These are phyloP conservation scores for Flaveria linearis DNA, from an alignment of 129 eudicot genomes.

Conservation along the genomic window DNA sequence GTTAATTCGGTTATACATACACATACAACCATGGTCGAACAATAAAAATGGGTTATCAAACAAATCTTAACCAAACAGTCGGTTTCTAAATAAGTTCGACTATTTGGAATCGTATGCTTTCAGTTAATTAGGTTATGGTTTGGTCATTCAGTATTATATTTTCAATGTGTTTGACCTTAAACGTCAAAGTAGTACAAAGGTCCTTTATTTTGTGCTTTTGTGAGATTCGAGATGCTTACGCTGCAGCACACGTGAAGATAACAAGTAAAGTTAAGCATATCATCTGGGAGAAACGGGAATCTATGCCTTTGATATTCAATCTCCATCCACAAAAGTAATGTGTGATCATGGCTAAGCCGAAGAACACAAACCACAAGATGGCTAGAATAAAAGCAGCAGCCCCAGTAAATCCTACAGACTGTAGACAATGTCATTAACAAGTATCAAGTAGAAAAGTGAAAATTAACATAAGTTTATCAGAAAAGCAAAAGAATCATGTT, in stretches of 20 bases:
- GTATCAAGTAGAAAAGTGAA: neutral
- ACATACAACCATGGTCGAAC: neutral
- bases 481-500: neutral
- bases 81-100: no score
- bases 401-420: conserved; percentile 99
- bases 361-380: conserved; percentile 68
- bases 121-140: no score
- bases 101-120: no score
- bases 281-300: conserved; percentile 47
- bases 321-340: conserved; percentile 86
- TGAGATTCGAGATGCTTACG: conserved; percentile 56
- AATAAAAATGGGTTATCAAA: no score
- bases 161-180: neutral
- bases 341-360: conserved; percentile 70
- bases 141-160: no score
- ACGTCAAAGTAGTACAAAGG: neutral
- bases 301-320: conserved; percentile 56
- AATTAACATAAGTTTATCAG: neutral
- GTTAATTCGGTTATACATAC: neutral
- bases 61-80: no score
- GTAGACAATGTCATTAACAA: conserved; percentile 34
- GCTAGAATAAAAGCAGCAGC: conserved; percentile 76
- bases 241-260: conserved; percentile 80
- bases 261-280: conserved; percentile 63
- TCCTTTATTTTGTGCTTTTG: neutral